phyloP scores from a whole-genome alignment of 768 basidiomycete genomes.

The Neoboletus magnificus region DNA sequence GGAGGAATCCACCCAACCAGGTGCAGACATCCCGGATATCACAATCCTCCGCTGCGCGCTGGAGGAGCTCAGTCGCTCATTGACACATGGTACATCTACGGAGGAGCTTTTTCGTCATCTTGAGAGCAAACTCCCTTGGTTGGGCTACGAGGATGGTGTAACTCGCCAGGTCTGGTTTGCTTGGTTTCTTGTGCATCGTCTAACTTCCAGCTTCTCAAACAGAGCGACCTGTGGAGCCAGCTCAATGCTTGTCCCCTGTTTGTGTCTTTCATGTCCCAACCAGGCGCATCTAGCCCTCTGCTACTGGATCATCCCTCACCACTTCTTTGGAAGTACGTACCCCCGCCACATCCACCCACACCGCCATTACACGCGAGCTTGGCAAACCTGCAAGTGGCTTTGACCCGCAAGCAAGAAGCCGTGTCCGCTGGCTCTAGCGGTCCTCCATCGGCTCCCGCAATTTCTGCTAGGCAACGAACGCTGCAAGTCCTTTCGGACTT shows the following conservation, averaged over 20 bases:
- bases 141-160: constrained; percentile 49
- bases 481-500: constrained; percentile 66
- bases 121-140: constrained; percentile 57
- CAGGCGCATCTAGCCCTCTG: background rate
- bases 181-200: background rate
- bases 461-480: constrained; percentile 51
- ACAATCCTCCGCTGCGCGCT: constrained; percentile 65
- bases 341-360: constrained; percentile 26
- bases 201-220: constrained; percentile 7
- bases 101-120: constrained; percentile 59
- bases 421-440: constrained; percentile 9
- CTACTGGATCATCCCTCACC: constrained; percentile 20
- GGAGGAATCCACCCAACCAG: constrained; percentile 14
- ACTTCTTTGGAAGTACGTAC: constrained; percentile 39
- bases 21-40: constrained; percentile 41
- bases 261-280: constrained; percentile 30
- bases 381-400: constrained; percentile 14
- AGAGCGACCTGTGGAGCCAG: constrained; percentile 58
- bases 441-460: constrained; percentile 15
- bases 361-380: constrained; percentile 29
- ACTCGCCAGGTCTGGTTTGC: constrained; percentile 48
- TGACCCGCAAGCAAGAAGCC: constrained; percentile 20
- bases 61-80: constrained; percentile 42
- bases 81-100: constrained; percentile 43
- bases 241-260: constrained; percentile 52